These are phyloP conservation scores for Phanerodontia chrysosporium DNA, from an alignment of 768 basidiomycete genomes.

Conservation along the genomic window DNA sequence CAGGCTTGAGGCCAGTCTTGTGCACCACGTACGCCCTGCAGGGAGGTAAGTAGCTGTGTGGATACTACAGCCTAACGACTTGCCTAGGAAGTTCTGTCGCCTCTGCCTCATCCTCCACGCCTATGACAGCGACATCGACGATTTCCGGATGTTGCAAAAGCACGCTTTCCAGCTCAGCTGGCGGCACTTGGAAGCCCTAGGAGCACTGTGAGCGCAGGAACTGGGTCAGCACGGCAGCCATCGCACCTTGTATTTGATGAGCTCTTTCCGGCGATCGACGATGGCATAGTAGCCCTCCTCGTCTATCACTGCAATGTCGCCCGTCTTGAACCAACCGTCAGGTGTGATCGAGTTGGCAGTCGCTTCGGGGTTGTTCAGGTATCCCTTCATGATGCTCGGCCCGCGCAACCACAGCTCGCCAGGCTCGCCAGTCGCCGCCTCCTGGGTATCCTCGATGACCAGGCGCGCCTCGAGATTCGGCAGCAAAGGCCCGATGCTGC, in stretches of 20 bases:
- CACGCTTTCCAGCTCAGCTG: constrained; percentile 79
- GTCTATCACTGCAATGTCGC: constrained; percentile 71
- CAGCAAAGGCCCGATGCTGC: constrained; percentile 64
- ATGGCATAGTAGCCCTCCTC: constrained; percentile 70
- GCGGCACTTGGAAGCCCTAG: constrained; percentile 83
- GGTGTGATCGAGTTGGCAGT: constrained; percentile 64
- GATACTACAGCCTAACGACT: no score
- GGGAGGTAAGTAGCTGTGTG: background rate
- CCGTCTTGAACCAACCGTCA: constrained; percentile 86
- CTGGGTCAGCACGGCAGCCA: no score
- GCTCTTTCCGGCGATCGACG: constrained; percentile 70
- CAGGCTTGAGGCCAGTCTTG: constrained; percentile 29
- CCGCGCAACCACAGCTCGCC: constrained; percentile 86
- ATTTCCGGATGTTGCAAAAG: constrained; percentile 72
- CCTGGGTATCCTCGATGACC: constrained; percentile 58
- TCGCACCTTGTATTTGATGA: constrained; percentile 68
- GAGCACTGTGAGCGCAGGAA: background rate
- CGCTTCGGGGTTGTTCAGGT: constrained; percentile 66
- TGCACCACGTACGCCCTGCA: constrained; percentile 62
- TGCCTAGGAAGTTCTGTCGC: constrained; percentile 81
- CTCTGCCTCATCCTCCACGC: constrained; percentile 58
- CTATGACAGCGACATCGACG: constrained; percentile 79
- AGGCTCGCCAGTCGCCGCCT: constrained; percentile 46
- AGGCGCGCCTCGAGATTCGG: constrained; percentile 76
- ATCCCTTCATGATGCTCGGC: constrained; percentile 82